Evolutionary conservation across 768 basidiomycete species (phyloP).

Genomic region (Lactarius sanguifluus): DNA sequence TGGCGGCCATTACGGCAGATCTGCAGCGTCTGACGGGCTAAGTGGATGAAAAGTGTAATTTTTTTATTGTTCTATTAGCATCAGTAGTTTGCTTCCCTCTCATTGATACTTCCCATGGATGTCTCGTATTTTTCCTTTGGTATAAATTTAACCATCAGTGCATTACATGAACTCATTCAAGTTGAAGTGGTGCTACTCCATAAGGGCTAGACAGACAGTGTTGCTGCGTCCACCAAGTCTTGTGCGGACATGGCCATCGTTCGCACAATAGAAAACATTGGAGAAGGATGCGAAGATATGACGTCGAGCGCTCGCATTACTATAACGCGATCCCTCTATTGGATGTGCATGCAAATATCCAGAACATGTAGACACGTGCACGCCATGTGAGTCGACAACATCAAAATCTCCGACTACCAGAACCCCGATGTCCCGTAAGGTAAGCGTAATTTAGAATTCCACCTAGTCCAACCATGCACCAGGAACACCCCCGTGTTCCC

Average conservation of each 20-base stretch:
- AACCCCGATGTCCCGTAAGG: not conserved
- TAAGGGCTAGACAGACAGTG: not conserved
- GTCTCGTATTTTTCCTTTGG: not conserved
- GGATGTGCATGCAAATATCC: conserved; percentile 8
- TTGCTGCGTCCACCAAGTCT: not conserved
- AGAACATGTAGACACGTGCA: conserved; percentile 11
- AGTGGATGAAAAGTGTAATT: not conserved
- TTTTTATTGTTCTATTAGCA: not conserved
- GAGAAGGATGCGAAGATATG: not conserved
- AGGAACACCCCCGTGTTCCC: conserved; percentile 3
- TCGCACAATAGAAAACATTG: too few relatives aligned
- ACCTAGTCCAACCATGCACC: not conserved
- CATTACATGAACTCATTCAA: not conserved
- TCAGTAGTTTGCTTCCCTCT: not conserved
- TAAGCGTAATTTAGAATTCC: not conserved
- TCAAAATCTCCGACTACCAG: conserved; percentile 6
- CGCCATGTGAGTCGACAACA: not conserved
- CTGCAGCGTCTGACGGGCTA: not conserved
- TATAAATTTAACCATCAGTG: not conserved
- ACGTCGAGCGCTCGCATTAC: not conserved
- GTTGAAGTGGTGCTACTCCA: not conserved
- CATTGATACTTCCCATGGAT: not conserved
- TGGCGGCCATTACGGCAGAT: not conserved
- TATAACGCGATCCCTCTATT: conserved; percentile 9
- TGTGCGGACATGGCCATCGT: not conserved